Evolutionary conservation across 2,329 filamentous ascomycete species (phyloP).

Genomic region (Clarireedia hainanense): DNA sequence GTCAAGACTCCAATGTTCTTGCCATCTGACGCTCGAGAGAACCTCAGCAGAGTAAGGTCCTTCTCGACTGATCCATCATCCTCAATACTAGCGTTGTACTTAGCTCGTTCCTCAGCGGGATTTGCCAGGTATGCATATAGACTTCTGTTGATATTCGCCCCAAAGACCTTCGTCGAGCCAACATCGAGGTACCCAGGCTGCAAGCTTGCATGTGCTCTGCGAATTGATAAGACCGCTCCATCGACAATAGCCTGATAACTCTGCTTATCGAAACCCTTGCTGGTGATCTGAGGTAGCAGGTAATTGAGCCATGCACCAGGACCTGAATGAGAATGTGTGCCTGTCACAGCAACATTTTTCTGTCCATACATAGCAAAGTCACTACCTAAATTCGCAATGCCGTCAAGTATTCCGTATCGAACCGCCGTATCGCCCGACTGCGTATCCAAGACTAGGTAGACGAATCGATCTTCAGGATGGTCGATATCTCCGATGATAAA

Average conservation of each 20-base stretch:
- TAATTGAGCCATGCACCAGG: constrained; percentile 95
- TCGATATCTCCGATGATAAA: constrained; percentile 73
- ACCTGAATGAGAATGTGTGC: constrained; percentile 87
- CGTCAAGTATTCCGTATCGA: constrained; percentile 77
- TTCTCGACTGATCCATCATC: constrained; percentile 58
- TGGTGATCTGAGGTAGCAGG: constrained; percentile 83
- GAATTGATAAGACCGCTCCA: constrained; percentile 73
- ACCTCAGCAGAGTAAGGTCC: constrained; percentile 70
- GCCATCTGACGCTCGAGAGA: constrained; percentile 64
- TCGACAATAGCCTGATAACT: constrained; percentile 86
- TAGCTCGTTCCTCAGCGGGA: constrained; percentile 63
- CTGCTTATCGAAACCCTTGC: constrained; percentile 75
- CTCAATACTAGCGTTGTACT: constrained; percentile 50
- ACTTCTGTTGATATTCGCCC: constrained; percentile 85
- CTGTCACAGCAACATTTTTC: constrained; percentile 80
- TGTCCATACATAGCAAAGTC: constrained; percentile 69
- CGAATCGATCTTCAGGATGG: constrained; percentile 62
- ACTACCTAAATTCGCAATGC: constrained; percentile 57
- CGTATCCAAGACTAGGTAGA: constrained; percentile 83
- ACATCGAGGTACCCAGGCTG: constrained; percentile 59
- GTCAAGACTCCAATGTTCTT: constrained; percentile 76
- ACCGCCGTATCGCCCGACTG: constrained; percentile 85
- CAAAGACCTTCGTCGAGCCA: constrained; percentile 59
- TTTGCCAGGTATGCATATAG: constrained; percentile 84
- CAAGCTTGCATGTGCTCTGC: constrained; percentile 68